Percentiles rank a stretch among this genome's conserved stretches.
These are phyloP conservation scores for Adansonia rubrostipa DNA, from an alignment of 441 rosid genomes.

Conservation along the genomic window DNA sequence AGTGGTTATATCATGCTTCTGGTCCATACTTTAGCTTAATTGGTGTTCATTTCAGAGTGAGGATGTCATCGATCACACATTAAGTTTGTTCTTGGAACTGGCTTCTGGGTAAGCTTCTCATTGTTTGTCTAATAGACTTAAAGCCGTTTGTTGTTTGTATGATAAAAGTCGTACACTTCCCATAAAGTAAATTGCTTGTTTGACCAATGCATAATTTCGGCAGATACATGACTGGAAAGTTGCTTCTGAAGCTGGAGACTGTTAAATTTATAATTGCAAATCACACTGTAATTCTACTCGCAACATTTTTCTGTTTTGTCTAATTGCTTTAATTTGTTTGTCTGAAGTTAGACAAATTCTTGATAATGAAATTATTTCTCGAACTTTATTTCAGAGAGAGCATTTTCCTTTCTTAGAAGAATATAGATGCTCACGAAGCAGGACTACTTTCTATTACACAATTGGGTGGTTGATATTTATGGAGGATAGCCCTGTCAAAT, in stretches of 20 bases:
- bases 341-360: conserved; percentile 1
- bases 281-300: conserved; percentile 75
- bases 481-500: conserved; percentile 96
- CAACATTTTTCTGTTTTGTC: conserved; percentile 29
- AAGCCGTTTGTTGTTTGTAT: conserved; percentile 27
- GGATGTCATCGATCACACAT: conserved; percentile 93
- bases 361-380: conserved; percentile 19
- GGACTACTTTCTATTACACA: conserved; percentile 94
- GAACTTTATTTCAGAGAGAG: conserved; percentile 75
- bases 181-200: conserved; percentile 15
- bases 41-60: conserved; percentile 65
- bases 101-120: conserved; percentile 84
- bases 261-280: conserved; percentile 88
- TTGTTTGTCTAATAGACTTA: conserved; percentile 24
- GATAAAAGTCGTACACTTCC: conserved; percentile 22
- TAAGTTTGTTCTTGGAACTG: conserved; percentile 93
- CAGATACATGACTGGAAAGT: conserved; percentile 99
- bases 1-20: conserved; percentile 14
- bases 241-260: conserved; percentile 92
- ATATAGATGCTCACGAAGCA: conserved; percentile 93
- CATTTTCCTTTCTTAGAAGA: conserved; percentile 94
- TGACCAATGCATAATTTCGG: conserved; percentile 27
- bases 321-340: conserved; percentile 18
- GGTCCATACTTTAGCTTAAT: conserved; percentile 7
- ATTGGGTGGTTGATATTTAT: conserved; percentile 96